These are phyloP conservation scores for Peterozyma xylosa DNA, from an alignment of 805 yeast genomes.

Conservation along the genomic window DNA sequence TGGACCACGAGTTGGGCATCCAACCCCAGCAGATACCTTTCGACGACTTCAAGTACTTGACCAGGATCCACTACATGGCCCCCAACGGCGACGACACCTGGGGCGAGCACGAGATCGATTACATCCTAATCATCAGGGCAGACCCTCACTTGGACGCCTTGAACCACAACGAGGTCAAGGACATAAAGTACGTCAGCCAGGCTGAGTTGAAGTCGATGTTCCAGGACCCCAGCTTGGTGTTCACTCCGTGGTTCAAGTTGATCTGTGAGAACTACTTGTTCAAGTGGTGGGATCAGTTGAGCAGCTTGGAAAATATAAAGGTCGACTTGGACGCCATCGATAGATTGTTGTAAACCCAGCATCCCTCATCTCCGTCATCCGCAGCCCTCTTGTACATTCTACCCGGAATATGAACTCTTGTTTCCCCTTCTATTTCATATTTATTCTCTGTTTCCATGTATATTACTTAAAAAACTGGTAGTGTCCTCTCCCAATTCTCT, in stretches of 20 bases:
- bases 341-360: constrained; percentile 41
- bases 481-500: no score
- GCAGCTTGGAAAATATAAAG: constrained; percentile 34
- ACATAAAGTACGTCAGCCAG: constrained; percentile 63
- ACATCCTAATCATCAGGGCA: constrained; percentile 72
- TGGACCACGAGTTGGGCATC: constrained; percentile 91
- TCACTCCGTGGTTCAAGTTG: constrained; percentile 98
- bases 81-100: constrained; percentile 67
- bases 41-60: constrained; percentile 70
- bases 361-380: no score
- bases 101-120: constrained; percentile 99
- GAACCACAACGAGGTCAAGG: constrained; percentile 83
- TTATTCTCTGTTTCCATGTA: no score
- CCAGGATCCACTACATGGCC: constrained; percentile 93
- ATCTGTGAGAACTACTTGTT: constrained; percentile 88
- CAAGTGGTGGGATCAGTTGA: constrained; percentile 87
- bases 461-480: no score
- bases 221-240: constrained; percentile 47
- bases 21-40: constrained; percentile 48
- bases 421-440: no score
- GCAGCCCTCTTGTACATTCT: no score
- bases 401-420: no score
- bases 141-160: constrained; percentile 35
- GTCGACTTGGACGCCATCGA: constrained; percentile 40
- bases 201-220: constrained; percentile 72